Percentiles rank a stretch among this genome's conserved stretches.
Conservation (phyloP, 805 yeast genomes). For the Wickerhamiella brachini region DNA sequence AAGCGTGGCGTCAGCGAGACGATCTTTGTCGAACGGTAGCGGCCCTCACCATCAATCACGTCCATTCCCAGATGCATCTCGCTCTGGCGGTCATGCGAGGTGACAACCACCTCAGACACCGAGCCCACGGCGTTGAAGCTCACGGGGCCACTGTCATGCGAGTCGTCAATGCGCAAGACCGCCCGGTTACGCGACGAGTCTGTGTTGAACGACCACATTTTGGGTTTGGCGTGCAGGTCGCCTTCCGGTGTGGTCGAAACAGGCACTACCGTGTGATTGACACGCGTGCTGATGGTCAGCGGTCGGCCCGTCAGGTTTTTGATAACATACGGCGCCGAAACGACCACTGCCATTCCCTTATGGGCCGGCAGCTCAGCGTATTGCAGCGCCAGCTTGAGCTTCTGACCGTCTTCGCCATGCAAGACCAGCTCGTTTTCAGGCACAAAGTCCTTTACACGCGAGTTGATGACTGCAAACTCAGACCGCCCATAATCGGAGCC, state of each 20-base stretch:
- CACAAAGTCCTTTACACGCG: slow-evolving; percentile 36
- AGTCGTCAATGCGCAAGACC: slow-evolving; percentile 47
- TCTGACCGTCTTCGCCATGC: slow-evolving; percentile 49
- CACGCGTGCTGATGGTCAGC: slow-evolving; percentile 40
- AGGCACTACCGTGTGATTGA: slow-evolving; percentile 37
- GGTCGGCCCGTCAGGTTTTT: slow-evolving; percentile 67
- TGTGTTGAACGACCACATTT: slow-evolving; percentile 71
- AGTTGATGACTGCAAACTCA: slow-evolving; percentile 55
- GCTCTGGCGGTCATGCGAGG: slow-evolving; percentile 20
- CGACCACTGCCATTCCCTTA: slow-evolving; percentile 17
- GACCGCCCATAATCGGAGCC: slow-evolving; percentile 45
- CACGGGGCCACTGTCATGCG: slow-evolving; percentile 56
- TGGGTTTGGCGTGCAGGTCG: slow-evolving; percentile 31
- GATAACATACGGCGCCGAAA: slow-evolving; percentile 77
- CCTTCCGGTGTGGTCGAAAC: background rate
- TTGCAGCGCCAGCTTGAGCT: slow-evolving; percentile 46
- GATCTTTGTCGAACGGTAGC: slow-evolving; percentile 61
- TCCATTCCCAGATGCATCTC: slow-evolving; percentile 64
- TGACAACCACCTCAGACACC: slow-evolving; percentile 39
- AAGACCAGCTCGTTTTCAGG: slow-evolving; percentile 41
- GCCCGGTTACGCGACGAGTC: slow-evolving; percentile 56
- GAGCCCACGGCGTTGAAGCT: slow-evolving; percentile 90
- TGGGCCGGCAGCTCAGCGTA: slow-evolving; percentile 31
- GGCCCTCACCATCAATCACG: slow-evolving; percentile 67
- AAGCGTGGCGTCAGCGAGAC: slow-evolving; percentile 75